Evolutionary conservation across 2,329 filamentous ascomycete species (phyloP), one percentile per base, ranked within the genome.

Genomic region (Aspergillus floridensis): DNA sequence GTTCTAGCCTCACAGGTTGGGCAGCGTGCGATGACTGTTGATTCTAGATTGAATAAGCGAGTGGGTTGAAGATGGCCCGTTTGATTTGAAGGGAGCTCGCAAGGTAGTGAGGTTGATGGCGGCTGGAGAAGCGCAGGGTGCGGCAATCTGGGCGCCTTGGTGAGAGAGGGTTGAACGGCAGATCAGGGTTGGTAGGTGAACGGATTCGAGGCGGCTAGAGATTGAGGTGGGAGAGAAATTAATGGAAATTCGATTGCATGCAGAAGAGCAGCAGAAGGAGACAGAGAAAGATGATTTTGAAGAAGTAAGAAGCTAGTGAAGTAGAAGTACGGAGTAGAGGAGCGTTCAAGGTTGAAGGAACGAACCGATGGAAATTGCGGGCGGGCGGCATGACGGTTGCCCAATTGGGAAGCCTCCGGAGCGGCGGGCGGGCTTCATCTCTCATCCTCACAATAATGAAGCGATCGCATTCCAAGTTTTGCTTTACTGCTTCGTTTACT

Each of bases 1-100:
- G 66, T 65, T 69, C 65, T 65, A 75, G 74, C 74, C 74, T 77
- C 74, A 75, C 74, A 58, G 60, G 64, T 74, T 76, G 72, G 74
- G 74, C 73, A 74, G 69, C 66, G 65, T 16, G 38, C 63, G 54
- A 38, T 32, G 52, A n/a, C 51, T 29, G 59, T 35, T 26, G 24
- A 29, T 38, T 50, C 53, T 61, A 26, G 32, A 53, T 29, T 54
- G 49, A 49, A 53, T 56, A 56, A 58, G 38, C 46, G 56, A 58
- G 58, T 57, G 29, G 38, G 50, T 50, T 41, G 38, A 41, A 4
- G 3, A 12, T 11, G 29, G 11, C 47, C 38, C 35, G 54, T 51
- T 51, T 57, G 58, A 50, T 47, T 31, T 29, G 49, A 48, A 11
- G 31, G 58, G 31, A 12, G 52, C 44, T 26, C 46, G 47, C 21